phyloP scores from a whole-genome alignment of 2,329 filamentous ascomycete genomes.

The Paramyrothecium sp. region DNA sequence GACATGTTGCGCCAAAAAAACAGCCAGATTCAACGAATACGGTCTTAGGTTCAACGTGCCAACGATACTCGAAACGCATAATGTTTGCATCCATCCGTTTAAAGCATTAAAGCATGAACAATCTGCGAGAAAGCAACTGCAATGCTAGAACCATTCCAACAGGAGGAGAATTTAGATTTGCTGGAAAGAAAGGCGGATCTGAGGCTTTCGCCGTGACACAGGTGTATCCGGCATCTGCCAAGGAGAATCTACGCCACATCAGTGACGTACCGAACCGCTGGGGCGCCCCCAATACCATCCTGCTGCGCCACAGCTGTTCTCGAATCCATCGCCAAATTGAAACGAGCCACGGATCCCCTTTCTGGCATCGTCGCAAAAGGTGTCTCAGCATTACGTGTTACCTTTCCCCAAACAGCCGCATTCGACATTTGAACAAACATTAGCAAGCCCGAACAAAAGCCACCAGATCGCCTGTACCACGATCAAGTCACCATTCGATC shows the following conservation, averaged over 20 bases:
- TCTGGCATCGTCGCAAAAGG: not conserved
- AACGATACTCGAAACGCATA: too few species aligned
- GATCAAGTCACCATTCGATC: not conserved
- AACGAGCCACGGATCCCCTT: not conserved
- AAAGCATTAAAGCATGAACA: too few species aligned
- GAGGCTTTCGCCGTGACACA: too few species aligned
- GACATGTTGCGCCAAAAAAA: too few species aligned
- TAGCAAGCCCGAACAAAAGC: not conserved
- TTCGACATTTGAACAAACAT: not conserved
- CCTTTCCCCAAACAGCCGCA: not conserved
- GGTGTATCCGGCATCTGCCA: not conserved
- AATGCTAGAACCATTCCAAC: too few species aligned
- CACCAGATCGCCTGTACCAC: not conserved
- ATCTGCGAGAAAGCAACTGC: too few species aligned
- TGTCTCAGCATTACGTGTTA: not conserved
- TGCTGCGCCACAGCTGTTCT: not conserved
- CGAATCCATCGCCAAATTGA: not conserved
- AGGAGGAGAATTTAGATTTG: too few species aligned
- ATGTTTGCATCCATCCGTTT: too few species aligned
- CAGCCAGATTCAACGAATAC: too few species aligned
- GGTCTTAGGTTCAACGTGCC: too few species aligned
- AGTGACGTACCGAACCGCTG: not conserved
- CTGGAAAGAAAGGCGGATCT: too few species aligned
- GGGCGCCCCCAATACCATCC: not conserved
- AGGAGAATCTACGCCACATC: not conserved